Evolutionary conservation across 2,329 filamentous ascomycete genomes (phyloP).

Genomic region (Trichoderma sp.): DNA sequence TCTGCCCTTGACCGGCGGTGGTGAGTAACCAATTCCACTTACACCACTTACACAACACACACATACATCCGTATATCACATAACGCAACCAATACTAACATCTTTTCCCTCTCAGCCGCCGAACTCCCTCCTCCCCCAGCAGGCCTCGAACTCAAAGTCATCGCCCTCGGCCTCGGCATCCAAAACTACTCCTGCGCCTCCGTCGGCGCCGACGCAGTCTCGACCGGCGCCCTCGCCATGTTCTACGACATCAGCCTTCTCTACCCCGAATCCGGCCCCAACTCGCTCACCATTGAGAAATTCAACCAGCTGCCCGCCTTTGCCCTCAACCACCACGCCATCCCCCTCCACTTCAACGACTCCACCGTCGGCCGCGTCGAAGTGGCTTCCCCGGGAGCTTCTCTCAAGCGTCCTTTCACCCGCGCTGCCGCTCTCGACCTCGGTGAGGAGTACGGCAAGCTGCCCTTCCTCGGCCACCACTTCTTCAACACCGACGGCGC

Average conservation of each 20-base stretch:
- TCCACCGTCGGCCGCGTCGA: conserved; percentile 29
- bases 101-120: conserved; percentile 30
- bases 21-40: conserved; percentile 30
- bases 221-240: conserved; percentile 57
- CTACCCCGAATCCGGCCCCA: conserved; percentile 45
- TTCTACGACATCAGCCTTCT: conserved; percentile 57
- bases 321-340: conserved; percentile 40
- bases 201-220: conserved; percentile 35
- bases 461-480: conserved; percentile 60
- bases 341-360: conserved; percentile 50
- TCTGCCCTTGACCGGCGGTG: conserved; percentile 41
- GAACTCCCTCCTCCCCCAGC: conserved; percentile 46
- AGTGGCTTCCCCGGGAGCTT: conserved; percentile 40
- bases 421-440: conserved; percentile 40
- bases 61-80: no score
- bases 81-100: conserved; percentile 22
- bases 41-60: conserved; percentile 6
- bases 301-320: conserved; percentile 43
- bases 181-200: conserved; percentile 67
- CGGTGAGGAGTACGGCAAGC: conserved; percentile 30
- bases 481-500: conserved; percentile 57
- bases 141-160: conserved; percentile 47
- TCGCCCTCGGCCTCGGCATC: conserved; percentile 62
- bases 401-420: conserved; percentile 46
- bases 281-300: conserved; percentile 37